A percentile compares a stretch with the other conserved stretches of the same genome.
These are phyloP conservation scores for Pseudogymnoascus sp. DNA, from an alignment of 2,329 filamentous ascomycete genomes.

Conservation along the genomic window DNA sequence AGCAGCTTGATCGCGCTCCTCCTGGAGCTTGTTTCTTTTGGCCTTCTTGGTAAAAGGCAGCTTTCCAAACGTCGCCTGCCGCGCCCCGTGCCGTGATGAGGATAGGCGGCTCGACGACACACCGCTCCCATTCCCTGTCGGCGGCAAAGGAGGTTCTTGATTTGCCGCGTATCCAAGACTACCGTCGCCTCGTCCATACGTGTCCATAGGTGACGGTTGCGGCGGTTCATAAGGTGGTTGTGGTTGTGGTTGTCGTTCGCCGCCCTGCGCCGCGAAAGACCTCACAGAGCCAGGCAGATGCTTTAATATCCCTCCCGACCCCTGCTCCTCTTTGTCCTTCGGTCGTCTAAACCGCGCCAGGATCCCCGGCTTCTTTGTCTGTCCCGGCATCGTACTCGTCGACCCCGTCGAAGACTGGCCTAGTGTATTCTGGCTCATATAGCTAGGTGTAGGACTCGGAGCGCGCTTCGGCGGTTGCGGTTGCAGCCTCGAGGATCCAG, in stretches of 20 bases:
- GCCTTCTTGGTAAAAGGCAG: constrained; percentile 55
- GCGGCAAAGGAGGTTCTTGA: constrained; percentile 20
- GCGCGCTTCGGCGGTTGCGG: constrained; percentile 47
- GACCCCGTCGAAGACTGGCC: not conserved
- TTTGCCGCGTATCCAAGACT: constrained; percentile 15
- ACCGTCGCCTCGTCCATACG: constrained; percentile 25
- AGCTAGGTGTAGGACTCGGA: constrained; percentile 74
- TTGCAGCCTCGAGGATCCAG: constrained; percentile 29
- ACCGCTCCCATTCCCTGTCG: constrained; percentile 16
- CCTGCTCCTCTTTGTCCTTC: constrained; percentile 47
- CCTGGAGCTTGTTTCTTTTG: constrained; percentile 40
- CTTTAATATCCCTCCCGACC: constrained; percentile 34
- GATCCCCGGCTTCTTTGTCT: constrained; percentile 30
- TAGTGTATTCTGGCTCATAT: constrained; percentile 40
- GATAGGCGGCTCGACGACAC: not conserved
- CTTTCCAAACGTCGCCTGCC: constrained; percentile 38
- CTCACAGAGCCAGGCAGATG: constrained; percentile 45
- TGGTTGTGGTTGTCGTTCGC: not conserved
- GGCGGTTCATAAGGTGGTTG: not conserved
- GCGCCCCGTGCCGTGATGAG: constrained; percentile 1
- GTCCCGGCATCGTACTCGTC: constrained; percentile 27
- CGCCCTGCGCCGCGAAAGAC: constrained; percentile 37
- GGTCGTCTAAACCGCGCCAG: constrained; percentile 30
- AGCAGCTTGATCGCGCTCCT: constrained; percentile 43
- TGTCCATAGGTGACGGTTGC: constrained; percentile 20